Evolutionary conservation across 2,329 filamentous ascomycete species (phyloP), one percentile per base, ranked within the genome.

Genomic region (Apiospora sp.): DNA sequence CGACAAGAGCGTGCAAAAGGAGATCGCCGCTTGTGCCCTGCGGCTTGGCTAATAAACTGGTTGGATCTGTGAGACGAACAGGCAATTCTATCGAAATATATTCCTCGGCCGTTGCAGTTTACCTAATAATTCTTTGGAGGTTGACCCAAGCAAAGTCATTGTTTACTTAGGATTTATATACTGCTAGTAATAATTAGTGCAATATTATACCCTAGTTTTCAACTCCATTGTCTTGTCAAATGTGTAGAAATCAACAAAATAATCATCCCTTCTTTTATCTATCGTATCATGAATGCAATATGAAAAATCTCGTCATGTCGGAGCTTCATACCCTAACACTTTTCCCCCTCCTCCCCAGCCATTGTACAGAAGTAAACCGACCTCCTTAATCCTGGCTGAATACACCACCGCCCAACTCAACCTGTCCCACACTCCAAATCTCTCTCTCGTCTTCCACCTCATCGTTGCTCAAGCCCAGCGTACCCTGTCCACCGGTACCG

Each of bases 391-490:
- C 58, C 68, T 84, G 84, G 67, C 83, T 81, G 80, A 88, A 88
- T 8, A 85, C 81, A 72, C 94, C 93, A 12, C 89, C 92, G 67
- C 85, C 86, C 16, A 95, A 84, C 81, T 98, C 96, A 69, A 98
- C 91, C 83, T 93, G 95, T 7, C 96, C 96, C 69, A 99, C 93
- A 81, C 94, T 96, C 95, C 95, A 97, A 75, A 99, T 92, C 86
- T 99, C 96, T 83, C 91, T 92, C 86, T 98, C 94, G 83, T 99
- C 96, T 80, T 99, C 96, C 44, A 91, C 86, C 85, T 99, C 96
- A 82, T 99, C 96, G 80, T 94, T 95, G 46, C 92, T 93, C 78
- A 99, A 82, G 0, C 95, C 95, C 69, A 98, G 81, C 0, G 95
- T 94, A 67, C 95, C 95, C 73, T 92, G 89, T 30, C 67, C 67